Conservation (phyloP, 805 yeast genomes). For the Millerozyma miso region DNA sequence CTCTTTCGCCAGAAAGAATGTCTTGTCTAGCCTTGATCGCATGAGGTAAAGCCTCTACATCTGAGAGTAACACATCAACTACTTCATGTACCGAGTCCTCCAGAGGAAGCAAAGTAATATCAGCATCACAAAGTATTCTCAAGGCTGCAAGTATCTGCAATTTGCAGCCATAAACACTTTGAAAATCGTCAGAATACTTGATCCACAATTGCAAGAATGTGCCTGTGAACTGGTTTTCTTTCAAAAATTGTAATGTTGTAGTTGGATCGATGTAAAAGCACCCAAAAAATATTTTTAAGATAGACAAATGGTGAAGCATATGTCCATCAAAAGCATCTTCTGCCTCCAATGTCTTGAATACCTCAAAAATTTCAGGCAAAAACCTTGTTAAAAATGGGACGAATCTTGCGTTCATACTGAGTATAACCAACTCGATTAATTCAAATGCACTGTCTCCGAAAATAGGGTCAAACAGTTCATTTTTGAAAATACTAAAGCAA, state of each 20-base stretch:
- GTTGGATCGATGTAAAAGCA: constrained; percentile 36
- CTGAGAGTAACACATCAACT: constrained; percentile 36
- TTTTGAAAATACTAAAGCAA: constrained; percentile 30
- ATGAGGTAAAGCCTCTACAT: constrained; percentile 42
- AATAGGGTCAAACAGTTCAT: constrained; percentile 35
- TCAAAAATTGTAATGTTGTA: constrained; percentile 31
- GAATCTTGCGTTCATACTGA: constrained; percentile 27
- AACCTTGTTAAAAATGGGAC: constrained; percentile 29
- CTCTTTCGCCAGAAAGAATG: constrained; percentile 37
- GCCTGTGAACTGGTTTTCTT: constrained; percentile 33
- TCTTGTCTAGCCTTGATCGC: constrained; percentile 47
- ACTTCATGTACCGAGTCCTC: constrained; percentile 35
- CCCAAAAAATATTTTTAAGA: constrained; percentile 42
- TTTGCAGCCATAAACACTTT: constrained; percentile 54
- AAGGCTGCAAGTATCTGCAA: constrained; percentile 47
- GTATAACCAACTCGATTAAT: constrained; percentile 30
- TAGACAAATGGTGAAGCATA: constrained; percentile 40
- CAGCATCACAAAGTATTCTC: constrained; percentile 32
- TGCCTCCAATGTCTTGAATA: constrained; percentile 30
- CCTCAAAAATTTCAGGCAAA: constrained; percentile 32
- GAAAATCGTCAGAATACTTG: constrained; percentile 41
- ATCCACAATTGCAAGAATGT: constrained; percentile 47
- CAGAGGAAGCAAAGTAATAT: constrained; percentile 20
- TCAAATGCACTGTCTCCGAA: constrained; percentile 39
- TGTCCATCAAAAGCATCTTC: constrained; percentile 41